Base-by-base conservation (phyloP, 768 basidiomycete genomes). In the Tephrocybe sp. region DNA sequence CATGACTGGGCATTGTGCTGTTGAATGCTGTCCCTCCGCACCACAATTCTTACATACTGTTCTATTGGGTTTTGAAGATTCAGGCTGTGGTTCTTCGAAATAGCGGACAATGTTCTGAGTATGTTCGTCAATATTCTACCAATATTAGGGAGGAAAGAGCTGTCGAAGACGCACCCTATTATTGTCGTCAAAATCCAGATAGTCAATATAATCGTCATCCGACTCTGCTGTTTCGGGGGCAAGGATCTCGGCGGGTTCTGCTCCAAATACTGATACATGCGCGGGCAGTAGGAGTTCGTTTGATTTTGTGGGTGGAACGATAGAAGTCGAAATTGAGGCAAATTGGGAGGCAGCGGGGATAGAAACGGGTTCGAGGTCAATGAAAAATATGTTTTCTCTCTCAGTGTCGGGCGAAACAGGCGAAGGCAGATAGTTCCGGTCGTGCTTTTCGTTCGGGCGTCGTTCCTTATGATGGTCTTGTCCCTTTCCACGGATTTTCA, bases 1-100 rank as follows among this genome's bases (percentile, higher is more conserved):
- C 50, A 79, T 65, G 23, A 87, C 73, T n/a, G 79, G 72, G 64
- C 89, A 92, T n/a, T 81, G 75, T 23, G 67, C 73, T 0, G 84
- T 78, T 57, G 74, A 81, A 54, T 91, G 89, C 37, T 84, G 76
- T 6, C 79, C 84, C 59, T 88, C 86, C 42, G 75, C 83, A 22
- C 87, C 86, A 60, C 89, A 92, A 49, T 81, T 79, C 64, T 87
- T 89, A 72, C 89, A 92, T 10, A 88, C 75, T 39, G 75, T 73
- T 47, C 77, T 72, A 29, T 64, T 73, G 1, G 74, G 64, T 48
- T 76, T 76, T 9, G 65, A 64, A 11, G 70, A 59, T 39, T 75
- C 72, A 31, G 74, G 70, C 18, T 60, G 59, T 47, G 69, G 61
- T 9, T 72, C 68, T 39, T 88, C 78, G 57, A 85, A 92, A 58